Evolutionary conservation across 352 stramenopile species (phyloP).

Genomic region (Phytopythium cucurbitacearum): DNA sequence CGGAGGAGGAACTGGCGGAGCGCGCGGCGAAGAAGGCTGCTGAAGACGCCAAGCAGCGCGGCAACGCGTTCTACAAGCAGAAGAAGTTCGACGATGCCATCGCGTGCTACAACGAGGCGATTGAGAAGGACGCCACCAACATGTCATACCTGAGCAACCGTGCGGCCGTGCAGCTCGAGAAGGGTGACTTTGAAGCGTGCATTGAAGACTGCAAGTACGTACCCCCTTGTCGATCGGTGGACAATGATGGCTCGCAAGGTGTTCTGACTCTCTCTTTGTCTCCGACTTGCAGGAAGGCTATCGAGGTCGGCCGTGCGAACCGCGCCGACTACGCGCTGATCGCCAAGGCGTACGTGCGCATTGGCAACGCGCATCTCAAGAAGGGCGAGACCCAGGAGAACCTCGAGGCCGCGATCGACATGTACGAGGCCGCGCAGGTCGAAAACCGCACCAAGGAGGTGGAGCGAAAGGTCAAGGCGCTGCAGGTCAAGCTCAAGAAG

Average conservation of each 20-base stretch:
- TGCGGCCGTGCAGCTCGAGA: conserved; percentile 95
- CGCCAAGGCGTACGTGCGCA: conserved; percentile 94
- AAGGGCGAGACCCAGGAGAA: conserved; percentile 89
- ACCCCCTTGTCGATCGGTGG: too few relatives aligned
- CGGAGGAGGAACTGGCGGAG: conserved; percentile 77
- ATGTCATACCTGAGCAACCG: conserved; percentile 98
- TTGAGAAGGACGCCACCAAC: conserved; percentile 93
- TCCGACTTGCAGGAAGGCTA: conserved; percentile 70
- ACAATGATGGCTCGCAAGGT: too few relatives aligned
- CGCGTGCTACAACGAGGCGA: conserved; percentile 95
- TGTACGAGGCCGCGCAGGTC: conserved; percentile 85
- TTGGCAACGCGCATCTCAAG: conserved; percentile 96
- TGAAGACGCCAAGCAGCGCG: conserved; percentile 91
- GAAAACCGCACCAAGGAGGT: conserved; percentile 91
- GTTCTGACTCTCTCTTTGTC: conserved; percentile 1
- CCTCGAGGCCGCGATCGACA: conserved; percentile 76
- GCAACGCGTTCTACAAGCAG: conserved; percentile 97
- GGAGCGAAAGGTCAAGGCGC: conserved; percentile 94
- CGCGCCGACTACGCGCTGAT: conserved; percentile 95
- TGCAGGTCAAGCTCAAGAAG: conserved; percentile 95
- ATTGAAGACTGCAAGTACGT: conserved; percentile 90
- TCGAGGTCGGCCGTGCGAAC: conserved; percentile 94
- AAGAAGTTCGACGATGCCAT: conserved; percentile 95
- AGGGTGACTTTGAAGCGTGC: conserved; percentile 93
- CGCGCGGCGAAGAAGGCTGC: conserved; percentile 66